Percentiles rank a stretch among this genome's conserved stretches.
Evolutionary conservation across 495 filamentous ascomycete genomes (phyloP).

Genomic region (Penicillium mononematosum): DNA sequence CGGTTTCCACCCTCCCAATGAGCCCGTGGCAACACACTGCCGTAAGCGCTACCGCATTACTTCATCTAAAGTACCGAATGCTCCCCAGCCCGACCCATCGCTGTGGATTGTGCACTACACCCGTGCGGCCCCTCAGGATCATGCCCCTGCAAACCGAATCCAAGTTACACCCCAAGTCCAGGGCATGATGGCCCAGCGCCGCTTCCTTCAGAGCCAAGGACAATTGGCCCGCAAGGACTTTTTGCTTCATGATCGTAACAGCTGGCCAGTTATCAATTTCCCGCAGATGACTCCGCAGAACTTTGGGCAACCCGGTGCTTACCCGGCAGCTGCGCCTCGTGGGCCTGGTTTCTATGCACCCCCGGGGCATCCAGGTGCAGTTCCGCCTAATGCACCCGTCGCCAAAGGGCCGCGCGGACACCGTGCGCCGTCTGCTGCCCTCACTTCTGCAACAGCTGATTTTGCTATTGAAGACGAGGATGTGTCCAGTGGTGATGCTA

Average conservation of each 20-base stretch:
- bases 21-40: constrained; percentile 67
- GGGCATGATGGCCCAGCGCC: constrained; percentile 59
- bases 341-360: constrained; percentile 44
- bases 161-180: constrained; percentile 59
- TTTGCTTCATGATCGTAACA: constrained; percentile 81
- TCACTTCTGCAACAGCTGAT: constrained; percentile 46
- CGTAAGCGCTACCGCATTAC: constrained; percentile 82
- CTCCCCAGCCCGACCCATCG: constrained; percentile 69
- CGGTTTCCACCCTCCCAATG: constrained; percentile 68
- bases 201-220: constrained; percentile 71
- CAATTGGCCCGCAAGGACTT: constrained; percentile 89
- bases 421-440: constrained; percentile 37
- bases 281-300: constrained; percentile 52
- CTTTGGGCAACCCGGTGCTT: constrained; percentile 34
- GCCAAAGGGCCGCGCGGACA: constrained; percentile 40
- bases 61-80: constrained; percentile 57
- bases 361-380: constrained; percentile 31
- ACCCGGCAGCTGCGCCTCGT: constrained; percentile 31
- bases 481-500: constrained; percentile 75
- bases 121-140: constrained; percentile 66
- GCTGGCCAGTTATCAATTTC: constrained; percentile 83
- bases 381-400: constrained; percentile 29
- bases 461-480: constrained; percentile 81
- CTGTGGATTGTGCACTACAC: constrained; percentile 96
- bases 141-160: constrained; percentile 64